Percentiles rank a stretch among this genome's conserved stretches.
These are phyloP conservation scores for Dovyalis caffra DNA, from an alignment of 345 rosid genomes.

Conservation along the genomic window DNA sequence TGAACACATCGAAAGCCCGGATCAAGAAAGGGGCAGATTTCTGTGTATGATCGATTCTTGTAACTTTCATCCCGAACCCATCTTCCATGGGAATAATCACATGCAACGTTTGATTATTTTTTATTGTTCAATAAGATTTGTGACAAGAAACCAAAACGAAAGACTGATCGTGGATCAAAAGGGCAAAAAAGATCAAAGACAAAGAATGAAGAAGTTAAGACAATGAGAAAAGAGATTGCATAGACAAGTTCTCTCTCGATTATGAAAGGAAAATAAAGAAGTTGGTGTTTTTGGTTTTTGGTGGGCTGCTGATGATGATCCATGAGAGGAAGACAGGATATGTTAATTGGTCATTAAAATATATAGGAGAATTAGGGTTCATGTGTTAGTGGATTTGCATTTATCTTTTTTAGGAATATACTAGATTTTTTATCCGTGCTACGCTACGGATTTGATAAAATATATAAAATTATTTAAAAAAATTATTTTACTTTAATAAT, in stretches of 20 bases:
- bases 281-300: slow-evolving; percentile 5
- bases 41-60: slow-evolving; percentile 36
- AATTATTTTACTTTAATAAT: too few relatives aligned
- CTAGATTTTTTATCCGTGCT: too few relatives aligned
- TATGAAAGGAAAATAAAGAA: slow-evolving; percentile 22
- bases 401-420: background rate
- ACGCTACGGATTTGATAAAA: too few relatives aligned
- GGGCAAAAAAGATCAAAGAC: slow-evolving; percentile 10
- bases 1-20: slow-evolving; percentile 67
- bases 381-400: too few relatives aligned
- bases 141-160: slow-evolving; percentile 10
- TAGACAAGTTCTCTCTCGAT: slow-evolving; percentile 36
- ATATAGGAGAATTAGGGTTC: too few relatives aligned
- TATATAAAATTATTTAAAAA: too few relatives aligned
- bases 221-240: slow-evolving; percentile 24
- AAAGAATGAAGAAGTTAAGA: slow-evolving; percentile 39
- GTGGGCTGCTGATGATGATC: slow-evolving; percentile 30
- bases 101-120: slow-evolving; percentile 4
- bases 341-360: background rate
- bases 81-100: slow-evolving; percentile 64
- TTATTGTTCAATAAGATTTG: background rate
- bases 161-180: background rate
- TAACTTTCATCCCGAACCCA: slow-evolving; percentile 56
- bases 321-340: slow-evolving; percentile 24
- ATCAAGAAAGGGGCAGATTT: slow-evolving; percentile 77